Evolutionary conservation across 192 early-diverging fungal genomes (phyloP).

Genomic region (Rhizoclosmatium globosum): DNA sequence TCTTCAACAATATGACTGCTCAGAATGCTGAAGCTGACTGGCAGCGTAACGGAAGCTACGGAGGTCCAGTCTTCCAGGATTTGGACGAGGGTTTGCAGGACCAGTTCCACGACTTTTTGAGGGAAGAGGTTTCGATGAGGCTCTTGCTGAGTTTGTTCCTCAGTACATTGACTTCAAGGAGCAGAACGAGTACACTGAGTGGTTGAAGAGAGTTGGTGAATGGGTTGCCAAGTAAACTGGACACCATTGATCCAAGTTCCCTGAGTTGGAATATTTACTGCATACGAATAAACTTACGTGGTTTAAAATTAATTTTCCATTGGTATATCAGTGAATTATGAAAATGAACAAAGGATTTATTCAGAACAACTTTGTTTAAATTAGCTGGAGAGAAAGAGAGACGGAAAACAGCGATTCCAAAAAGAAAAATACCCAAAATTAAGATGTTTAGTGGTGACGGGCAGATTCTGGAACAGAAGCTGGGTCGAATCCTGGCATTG

Average conservation of each 20-base stretch:
- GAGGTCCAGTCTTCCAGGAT: conserved; percentile 90
- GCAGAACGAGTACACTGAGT: conserved; percentile 90
- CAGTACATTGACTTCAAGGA: conserved; percentile 94
- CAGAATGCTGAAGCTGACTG: conserved; percentile 86
- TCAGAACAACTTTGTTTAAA: neutral
- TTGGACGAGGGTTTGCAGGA: conserved; percentile 80
- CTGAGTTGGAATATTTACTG: too few relatives aligned
- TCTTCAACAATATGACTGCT: conserved; percentile 70
- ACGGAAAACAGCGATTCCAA: too few relatives aligned
- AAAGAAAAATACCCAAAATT: too few relatives aligned
- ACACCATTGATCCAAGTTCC: too few relatives aligned
- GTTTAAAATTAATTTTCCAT: too few relatives aligned
- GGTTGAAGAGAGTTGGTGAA: conserved; percentile 81
- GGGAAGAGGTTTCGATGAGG: conserved; percentile 86
- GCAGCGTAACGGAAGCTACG: conserved; percentile 84
- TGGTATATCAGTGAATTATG: too few relatives aligned
- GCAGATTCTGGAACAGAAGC: conserved; percentile 49
- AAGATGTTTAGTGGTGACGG: neutral
- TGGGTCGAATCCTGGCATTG: conserved; percentile 95
- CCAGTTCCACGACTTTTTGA: conserved; percentile 66
- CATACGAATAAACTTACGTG: too few relatives aligned
- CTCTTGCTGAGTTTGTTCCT: conserved; percentile 84
- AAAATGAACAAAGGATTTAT: neutral
- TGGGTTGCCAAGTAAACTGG: conserved; percentile 72
- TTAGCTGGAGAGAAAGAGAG: too few relatives aligned